Evolutionary conservation across 208 protist species (phyloP).

Genomic region (Crithidia expoeki): DNA sequence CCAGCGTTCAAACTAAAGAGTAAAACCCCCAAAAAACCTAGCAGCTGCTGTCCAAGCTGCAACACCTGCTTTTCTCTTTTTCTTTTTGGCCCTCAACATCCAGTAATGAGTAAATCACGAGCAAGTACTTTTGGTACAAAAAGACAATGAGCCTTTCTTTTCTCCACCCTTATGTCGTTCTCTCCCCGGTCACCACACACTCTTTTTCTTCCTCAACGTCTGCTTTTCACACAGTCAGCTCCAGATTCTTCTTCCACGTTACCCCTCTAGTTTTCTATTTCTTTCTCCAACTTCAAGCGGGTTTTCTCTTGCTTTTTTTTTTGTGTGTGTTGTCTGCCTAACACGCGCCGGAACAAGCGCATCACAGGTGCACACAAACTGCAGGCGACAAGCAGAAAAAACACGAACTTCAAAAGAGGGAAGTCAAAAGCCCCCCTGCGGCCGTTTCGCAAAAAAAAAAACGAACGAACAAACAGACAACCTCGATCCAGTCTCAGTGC

Average conservation of each 20-base stretch:
- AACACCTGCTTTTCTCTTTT: not conserved
- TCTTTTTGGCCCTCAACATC: not conserved
- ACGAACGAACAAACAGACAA: too few species aligned
- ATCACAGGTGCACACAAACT: not conserved
- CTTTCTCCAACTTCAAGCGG: too few species aligned
- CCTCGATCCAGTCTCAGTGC: too few species aligned
- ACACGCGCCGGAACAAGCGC: not conserved
- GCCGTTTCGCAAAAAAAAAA: constrained; percentile 9
- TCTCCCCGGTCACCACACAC: too few species aligned
- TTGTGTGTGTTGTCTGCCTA: not conserved
- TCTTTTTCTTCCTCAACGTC: not conserved
- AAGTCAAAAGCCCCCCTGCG: not conserved
- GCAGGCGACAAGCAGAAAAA: not conserved
- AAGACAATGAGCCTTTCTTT: too few species aligned
- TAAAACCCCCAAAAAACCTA: too few species aligned
- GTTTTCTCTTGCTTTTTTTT: too few species aligned
- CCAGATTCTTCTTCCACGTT: not conserved
- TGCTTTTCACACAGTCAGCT: constrained; percentile 6
- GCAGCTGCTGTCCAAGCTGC: too few species aligned
- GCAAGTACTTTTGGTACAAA: too few species aligned
- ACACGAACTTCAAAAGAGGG: not conserved
- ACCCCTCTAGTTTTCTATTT: not conserved
- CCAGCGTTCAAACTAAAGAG: too few species aligned
- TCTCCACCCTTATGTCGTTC: not conserved
- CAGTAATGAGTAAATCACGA: too few species aligned